Evolutionary conservation across 1,284 basidiomycete species (phyloP).

Genomic region (Quambalaria eucalypti): DNA sequence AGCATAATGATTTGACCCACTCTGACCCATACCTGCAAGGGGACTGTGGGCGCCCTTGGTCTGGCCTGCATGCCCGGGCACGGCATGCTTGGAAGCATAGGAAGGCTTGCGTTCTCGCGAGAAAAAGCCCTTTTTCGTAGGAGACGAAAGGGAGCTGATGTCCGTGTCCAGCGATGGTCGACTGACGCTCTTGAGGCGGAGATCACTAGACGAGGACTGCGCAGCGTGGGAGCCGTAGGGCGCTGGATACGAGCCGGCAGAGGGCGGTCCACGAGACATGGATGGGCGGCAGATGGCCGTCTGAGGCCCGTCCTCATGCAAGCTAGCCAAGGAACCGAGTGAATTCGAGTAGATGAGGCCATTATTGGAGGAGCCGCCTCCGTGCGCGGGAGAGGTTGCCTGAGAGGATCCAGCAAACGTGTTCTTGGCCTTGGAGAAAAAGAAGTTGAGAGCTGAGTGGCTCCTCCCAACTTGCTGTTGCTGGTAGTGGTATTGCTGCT

Average conservation of each 20-base stretch:
- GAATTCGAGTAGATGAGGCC: constrained; percentile 8
- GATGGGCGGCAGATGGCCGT: too few relatives aligned
- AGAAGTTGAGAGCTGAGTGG: constrained; percentile 38
- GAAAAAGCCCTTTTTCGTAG: constrained; percentile 1
- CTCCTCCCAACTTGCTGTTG: constrained; percentile 21
- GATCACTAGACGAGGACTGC: too few relatives aligned
- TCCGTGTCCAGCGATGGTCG: background rate
- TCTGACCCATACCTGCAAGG: too few relatives aligned
- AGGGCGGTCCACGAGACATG: too few relatives aligned
- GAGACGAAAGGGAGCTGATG: background rate
- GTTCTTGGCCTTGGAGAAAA: constrained; percentile 36
- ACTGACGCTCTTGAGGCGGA: background rate
- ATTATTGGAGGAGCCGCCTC: background rate
- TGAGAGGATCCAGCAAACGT: constrained; percentile 25
- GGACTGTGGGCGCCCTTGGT: too few relatives aligned
- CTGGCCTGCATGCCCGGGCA: background rate
- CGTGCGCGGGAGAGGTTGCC: background rate
- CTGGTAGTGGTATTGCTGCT: background rate
- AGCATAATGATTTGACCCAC: background rate
- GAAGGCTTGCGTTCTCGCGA: background rate
- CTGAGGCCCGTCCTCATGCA: constrained; percentile 5
- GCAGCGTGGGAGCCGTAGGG: background rate
- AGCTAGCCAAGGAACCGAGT: constrained; percentile 1
- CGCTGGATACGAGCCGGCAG: too few relatives aligned
- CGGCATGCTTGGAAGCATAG: background rate